Percentiles rank a stretch among this genome's conserved stretches.
Conservation (phyloP, 208 protist species). For the Borovskyia barvae region DNA sequence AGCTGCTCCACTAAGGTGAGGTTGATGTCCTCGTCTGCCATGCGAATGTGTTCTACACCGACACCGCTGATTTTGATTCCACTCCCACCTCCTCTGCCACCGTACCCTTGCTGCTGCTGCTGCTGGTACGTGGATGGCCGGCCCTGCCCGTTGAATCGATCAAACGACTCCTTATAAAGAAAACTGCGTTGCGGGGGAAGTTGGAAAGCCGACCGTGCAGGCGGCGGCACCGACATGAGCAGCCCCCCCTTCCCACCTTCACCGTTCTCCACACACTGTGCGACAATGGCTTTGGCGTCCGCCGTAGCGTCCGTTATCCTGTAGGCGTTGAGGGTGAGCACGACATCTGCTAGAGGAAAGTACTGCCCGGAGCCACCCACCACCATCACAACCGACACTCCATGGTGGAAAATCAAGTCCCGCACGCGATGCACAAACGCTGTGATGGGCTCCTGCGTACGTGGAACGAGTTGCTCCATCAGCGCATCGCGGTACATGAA, state of each 20-base stretch:
- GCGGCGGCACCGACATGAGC: not conserved
- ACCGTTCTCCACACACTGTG: not conserved
- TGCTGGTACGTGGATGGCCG: constrained; percentile 11
- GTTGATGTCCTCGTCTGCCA: constrained; percentile 75
- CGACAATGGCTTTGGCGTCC: constrained; percentile 58
- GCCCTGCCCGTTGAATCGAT: not conserved
- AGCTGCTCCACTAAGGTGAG: constrained; percentile 86
- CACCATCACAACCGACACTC: constrained; percentile 86
- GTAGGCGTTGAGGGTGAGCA: constrained; percentile 90
- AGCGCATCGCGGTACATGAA: constrained; percentile 93
- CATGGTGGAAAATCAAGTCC: constrained; percentile 58
- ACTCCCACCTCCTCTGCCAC: constrained; percentile 1
- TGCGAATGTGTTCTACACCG: constrained; percentile 34
- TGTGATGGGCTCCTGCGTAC: constrained; percentile 92
- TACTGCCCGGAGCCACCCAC: constrained; percentile 93
- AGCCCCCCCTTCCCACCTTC: not conserved
- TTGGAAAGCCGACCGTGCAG: constrained; percentile 10
- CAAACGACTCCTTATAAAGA: constrained; percentile 17
- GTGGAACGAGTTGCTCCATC: constrained; percentile 90
- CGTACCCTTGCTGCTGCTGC: not conserved
- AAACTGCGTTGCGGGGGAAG: constrained; percentile 17
- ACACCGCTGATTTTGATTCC: constrained; percentile 56
- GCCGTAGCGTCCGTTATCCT: constrained; percentile 66
- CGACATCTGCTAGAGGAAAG: constrained; percentile 86
- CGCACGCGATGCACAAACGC: constrained; percentile 80